Evolutionary conservation across 2,329 filamentous ascomycete species (phyloP).

Genomic region (Acrodontium crateriforme): DNA sequence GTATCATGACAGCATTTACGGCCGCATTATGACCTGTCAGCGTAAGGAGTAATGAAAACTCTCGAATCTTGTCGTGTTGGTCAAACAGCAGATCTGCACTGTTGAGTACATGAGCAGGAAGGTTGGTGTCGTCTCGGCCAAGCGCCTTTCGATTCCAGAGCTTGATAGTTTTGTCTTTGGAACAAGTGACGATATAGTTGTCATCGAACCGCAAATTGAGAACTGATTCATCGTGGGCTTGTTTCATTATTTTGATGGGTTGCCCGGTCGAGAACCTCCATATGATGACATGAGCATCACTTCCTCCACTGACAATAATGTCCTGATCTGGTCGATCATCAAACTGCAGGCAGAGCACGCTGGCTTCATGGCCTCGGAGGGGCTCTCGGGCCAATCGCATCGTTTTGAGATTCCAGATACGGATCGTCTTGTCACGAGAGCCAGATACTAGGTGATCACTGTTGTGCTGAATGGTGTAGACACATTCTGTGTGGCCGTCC

Average conservation of each 20-base stretch:
- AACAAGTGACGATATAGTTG: conserved; percentile 85
- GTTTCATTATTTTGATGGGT: conserved; percentile 58
- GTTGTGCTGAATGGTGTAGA: conserved; percentile 87
- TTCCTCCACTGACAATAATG: conserved; percentile 87
- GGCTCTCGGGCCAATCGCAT: conserved; percentile 58
- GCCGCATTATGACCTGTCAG: conserved; percentile 76
- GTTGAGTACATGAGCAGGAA: conserved; percentile 22
- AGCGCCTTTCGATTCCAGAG: conserved; percentile 75
- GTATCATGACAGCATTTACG: conserved; percentile 90
- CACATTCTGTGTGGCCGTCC: conserved; percentile 81
- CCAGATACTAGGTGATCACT: conserved; percentile 81
- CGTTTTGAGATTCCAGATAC: conserved; percentile 80
- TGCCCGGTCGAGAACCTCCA: conserved; percentile 90
- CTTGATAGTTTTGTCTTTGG: conserved; percentile 94
- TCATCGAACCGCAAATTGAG: conserved; percentile 88
- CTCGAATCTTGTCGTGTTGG: conserved; percentile 41
- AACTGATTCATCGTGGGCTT: conserved; percentile 79
- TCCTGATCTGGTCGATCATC: conserved; percentile 77
- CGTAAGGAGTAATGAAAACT: conserved; percentile 65
- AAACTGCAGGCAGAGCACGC: conserved; percentile 89
- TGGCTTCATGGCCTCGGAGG: conserved; percentile 64
- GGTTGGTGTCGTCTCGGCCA: conserved; percentile 27
- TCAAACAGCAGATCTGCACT: conserved; percentile 27
- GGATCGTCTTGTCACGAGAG: conserved; percentile 74
- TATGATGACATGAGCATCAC: conserved; percentile 77